A percentile compares a stretch with the other conserved stretches of the same genome.
These are phyloP conservation scores for Pterocarpus macrocarpus DNA, from an alignment of 306 rosid genomes.

Conservation along the genomic window DNA sequence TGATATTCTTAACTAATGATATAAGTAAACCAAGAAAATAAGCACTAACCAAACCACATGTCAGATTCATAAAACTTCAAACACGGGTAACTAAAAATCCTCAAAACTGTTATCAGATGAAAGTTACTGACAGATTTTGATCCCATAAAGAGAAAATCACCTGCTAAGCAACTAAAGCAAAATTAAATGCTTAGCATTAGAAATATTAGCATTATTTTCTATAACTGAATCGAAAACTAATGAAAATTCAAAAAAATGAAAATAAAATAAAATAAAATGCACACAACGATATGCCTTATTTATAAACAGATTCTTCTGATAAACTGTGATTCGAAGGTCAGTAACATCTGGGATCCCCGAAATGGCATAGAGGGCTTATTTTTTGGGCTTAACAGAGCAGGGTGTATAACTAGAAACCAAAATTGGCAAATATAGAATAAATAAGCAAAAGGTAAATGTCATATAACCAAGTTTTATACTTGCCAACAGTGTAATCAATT, in stretches of 20 bases:
- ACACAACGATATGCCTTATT: too few species aligned
- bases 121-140: neutral
- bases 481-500: too few species aligned
- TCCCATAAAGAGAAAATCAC: neutral
- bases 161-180: neutral
- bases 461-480: too few species aligned
- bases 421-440: too few species aligned
- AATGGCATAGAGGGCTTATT: neutral
- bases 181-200: neutral
- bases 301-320: too few species aligned
- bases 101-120: constrained; percentile 7
- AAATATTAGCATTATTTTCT: neutral
- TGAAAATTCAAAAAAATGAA: neutral
- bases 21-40: constrained; percentile 6
- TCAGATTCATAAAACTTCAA: neutral
- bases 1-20: neutral
- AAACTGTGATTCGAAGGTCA: too few species aligned
- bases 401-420: neutral
- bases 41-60: constrained; percentile 4
- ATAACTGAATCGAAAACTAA: neutral
- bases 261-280: too few species aligned
- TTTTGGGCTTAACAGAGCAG: neutral
- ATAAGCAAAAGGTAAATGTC: too few species aligned
- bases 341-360: neutral
- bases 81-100: neutral